phyloP scores from a whole-genome alignment of 805 yeast species.

The Candida multigemmis region DNA sequence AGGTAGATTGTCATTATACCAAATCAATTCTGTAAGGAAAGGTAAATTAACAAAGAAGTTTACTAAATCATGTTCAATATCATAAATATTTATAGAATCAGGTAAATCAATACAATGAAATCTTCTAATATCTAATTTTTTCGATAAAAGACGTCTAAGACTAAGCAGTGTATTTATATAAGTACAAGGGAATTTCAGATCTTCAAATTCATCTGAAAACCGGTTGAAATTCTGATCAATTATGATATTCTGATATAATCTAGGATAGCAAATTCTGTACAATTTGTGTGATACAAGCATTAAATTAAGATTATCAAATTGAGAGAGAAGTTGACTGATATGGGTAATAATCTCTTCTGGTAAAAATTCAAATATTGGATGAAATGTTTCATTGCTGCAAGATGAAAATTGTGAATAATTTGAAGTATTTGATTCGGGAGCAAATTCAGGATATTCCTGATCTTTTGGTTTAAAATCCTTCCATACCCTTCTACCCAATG shows the following conservation, averaged over 20 bases:
- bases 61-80: constrained; percentile 18
- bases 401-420: not conserved
- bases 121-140: constrained; percentile 11
- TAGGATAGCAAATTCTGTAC: constrained; percentile 17
- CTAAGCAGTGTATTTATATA: too few species aligned
- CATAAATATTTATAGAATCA: constrained; percentile 30
- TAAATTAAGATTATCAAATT: constrained; percentile 26
- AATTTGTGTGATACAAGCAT: constrained; percentile 18
- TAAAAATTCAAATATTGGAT: constrained; percentile 21
- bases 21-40: constrained; percentile 19
- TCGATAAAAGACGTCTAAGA: too few species aligned
- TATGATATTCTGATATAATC: constrained; percentile 30
- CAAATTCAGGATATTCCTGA: too few species aligned
- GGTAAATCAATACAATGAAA: constrained; percentile 30
- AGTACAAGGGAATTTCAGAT: constrained; percentile 9
- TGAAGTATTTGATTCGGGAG: not conserved
- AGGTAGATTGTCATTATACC: constrained; percentile 21
- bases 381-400: constrained; percentile 6
- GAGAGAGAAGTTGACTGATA: too few species aligned
- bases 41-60: constrained; percentile 14
- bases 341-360: too few species aligned
- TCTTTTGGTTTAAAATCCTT: too few species aligned
- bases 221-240: constrained; percentile 29
- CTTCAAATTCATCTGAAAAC: constrained; percentile 17
- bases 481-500: constrained; percentile 3